phyloP scores from a whole-genome alignment of 495 filamentous ascomycete species.

The Copromyces sp. region DNA sequence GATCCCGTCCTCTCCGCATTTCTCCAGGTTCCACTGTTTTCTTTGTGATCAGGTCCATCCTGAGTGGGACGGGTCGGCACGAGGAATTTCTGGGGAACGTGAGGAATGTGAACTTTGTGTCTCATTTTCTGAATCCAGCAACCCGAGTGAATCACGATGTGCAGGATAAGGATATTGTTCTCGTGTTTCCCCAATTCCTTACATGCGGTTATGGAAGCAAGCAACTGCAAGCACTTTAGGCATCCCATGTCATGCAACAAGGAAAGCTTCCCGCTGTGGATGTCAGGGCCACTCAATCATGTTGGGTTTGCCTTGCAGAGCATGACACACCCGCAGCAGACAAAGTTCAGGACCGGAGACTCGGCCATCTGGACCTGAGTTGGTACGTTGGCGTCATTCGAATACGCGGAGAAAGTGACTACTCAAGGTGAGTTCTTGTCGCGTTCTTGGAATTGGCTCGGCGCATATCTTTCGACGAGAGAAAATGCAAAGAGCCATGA shows the following conservation, averaged over 20 bases:
- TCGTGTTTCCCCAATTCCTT: background rate
- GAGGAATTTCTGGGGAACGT: background rate
- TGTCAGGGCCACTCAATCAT: background rate
- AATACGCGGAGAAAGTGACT: background rate
- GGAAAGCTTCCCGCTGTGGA: background rate
- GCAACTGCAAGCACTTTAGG: background rate
- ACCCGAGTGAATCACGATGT: background rate
- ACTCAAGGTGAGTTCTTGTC: background rate
- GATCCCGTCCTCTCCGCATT: conserved; percentile 1
- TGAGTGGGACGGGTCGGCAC: background rate
- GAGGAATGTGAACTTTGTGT: background rate
- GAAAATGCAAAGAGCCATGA: background rate
- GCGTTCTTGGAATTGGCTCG: background rate
- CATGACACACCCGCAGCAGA: background rate
- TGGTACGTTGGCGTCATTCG: background rate
- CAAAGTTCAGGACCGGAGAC: background rate
- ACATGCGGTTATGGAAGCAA: background rate
- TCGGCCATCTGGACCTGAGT: background rate
- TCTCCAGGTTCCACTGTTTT: background rate
- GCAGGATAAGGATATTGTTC: background rate
- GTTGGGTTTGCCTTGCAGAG: background rate
- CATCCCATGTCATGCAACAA: background rate
- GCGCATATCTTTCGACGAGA: background rate
- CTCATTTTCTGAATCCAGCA: background rate
- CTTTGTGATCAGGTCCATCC: background rate